Percentiles rank a stretch among this genome's conserved stretches.
phyloP scores from a whole-genome alignment of 2,329 filamentous ascomycete species.

The Raffaelea deltoideospora region DNA sequence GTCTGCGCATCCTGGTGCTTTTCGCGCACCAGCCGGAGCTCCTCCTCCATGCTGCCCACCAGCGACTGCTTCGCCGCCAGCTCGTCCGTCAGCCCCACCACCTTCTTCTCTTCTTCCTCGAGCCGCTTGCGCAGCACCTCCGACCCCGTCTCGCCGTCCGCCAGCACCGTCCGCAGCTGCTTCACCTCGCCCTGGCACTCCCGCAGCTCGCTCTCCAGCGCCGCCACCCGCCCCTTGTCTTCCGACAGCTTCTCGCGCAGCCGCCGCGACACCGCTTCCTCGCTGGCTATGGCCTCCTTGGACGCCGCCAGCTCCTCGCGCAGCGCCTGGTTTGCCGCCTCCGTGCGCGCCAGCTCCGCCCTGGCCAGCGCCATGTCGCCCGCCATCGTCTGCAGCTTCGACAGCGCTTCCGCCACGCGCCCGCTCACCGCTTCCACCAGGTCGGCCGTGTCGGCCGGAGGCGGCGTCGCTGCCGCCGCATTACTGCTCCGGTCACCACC shows the following conservation, averaged over 20 bases:
- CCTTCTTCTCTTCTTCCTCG: slow-evolving; percentile 59
- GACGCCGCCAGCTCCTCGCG: slow-evolving; percentile 41
- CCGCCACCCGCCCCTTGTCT: slow-evolving; percentile 36
- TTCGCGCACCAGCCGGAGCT: slow-evolving; percentile 53
- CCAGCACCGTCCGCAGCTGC: slow-evolving; percentile 53
- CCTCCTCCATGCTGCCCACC: slow-evolving; percentile 60
- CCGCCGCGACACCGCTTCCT: slow-evolving; percentile 35
- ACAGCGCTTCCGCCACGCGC: slow-evolving; percentile 40
- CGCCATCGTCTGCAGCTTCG: slow-evolving; percentile 44
- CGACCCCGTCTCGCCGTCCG: slow-evolving; percentile 71
- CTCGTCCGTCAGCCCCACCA: slow-evolving; percentile 51
- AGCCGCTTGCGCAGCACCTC: slow-evolving; percentile 62
- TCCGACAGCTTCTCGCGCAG: slow-evolving; percentile 38
- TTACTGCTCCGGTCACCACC: too few relatives aligned
- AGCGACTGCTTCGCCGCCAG: slow-evolving; percentile 64
- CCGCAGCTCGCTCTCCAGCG: slow-evolving; percentile 40
- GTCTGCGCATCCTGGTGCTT: slow-evolving; percentile 41
- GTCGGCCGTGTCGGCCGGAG: too few relatives aligned
- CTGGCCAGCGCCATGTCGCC: slow-evolving; percentile 43
- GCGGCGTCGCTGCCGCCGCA: too few relatives aligned
- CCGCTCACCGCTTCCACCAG: slow-evolving; percentile 45
- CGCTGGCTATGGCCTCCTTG: too few relatives aligned
- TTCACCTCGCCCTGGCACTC: slow-evolving; percentile 56
- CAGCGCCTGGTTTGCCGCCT: slow-evolving; percentile 37
- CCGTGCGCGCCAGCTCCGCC: slow-evolving; percentile 46